These are phyloP conservation scores for Aspergillus glaucus DNA, from an alignment of 2,329 filamentous ascomycete genomes.

Conservation along the genomic window DNA sequence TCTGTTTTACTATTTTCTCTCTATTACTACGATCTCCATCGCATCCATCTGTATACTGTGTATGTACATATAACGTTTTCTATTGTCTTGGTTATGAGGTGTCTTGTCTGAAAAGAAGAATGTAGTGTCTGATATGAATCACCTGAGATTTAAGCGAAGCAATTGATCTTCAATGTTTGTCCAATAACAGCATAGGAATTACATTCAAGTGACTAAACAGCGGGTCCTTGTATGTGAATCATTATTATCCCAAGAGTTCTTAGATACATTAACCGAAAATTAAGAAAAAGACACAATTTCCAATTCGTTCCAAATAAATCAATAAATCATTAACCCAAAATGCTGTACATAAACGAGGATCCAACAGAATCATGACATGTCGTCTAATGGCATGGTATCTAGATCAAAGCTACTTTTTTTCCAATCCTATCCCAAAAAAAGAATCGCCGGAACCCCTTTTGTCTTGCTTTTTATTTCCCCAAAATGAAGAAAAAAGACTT, in stretches of 20 bases:
- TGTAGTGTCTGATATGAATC: not conserved
- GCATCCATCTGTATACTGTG: constrained; percentile 21
- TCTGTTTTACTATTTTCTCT: constrained; percentile 10
- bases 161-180: not conserved
- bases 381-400: constrained; percentile 15
- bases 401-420: constrained; percentile 1
- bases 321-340: not conserved
- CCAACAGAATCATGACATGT: not conserved
- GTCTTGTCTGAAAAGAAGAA: not conserved
- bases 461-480: not conserved
- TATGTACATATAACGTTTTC: constrained; percentile 20
- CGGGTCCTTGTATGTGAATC: too few species aligned
- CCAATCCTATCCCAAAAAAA: not conserved
- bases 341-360: not conserved
- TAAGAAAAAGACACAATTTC: too few species aligned
- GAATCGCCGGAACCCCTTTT: not conserved
- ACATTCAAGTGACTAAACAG: too few species aligned
- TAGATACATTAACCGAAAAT: too few species aligned
- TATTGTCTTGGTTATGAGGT: not conserved
- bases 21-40: not conserved
- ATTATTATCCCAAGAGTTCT: too few species aligned
- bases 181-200: not conserved
- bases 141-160: not conserved
- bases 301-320: not conserved
- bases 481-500: constrained; percentile 5